Conservation (phyloP, 1,284 basidiomycete species). For the Termitomyces sp. region DNA sequence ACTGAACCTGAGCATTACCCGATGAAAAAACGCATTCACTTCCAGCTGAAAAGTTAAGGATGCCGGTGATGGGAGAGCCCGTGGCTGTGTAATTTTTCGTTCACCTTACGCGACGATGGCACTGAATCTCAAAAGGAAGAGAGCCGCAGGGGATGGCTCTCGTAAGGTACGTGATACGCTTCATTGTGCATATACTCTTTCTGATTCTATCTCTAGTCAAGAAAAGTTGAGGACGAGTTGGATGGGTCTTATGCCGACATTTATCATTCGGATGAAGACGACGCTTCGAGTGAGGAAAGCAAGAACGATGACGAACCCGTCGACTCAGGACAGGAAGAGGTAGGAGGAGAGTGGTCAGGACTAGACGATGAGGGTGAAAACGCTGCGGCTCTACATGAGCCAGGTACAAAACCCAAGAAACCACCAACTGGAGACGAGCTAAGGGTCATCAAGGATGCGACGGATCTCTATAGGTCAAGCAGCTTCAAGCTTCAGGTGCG, state of each 20-base stretch:
- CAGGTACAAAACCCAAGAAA: conserved; percentile 33
- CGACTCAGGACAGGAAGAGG: conserved; percentile 14
- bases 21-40: neutral
- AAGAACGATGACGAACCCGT: conserved; percentile 9
- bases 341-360: conserved; percentile 29
- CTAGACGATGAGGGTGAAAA: conserved; percentile 15
- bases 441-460: conserved; percentile 69
- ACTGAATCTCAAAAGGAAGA: conserved; percentile 27
- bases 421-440: conserved; percentile 72
- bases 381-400: conserved; percentile 9
- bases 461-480: conserved; percentile 76
- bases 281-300: conserved; percentile 4
- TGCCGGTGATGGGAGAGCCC: conserved; percentile 8
- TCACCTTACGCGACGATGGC: conserved; percentile 18
- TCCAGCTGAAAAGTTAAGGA: neutral
- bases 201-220: conserved; percentile 15
- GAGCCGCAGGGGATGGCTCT: conserved; percentile 16
- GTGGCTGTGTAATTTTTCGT: conserved; percentile 32
- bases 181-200: neutral
- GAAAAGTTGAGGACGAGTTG: conserved; percentile 20
- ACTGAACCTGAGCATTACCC: conserved; percentile 1
- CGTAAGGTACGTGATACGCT: conserved; percentile 23
- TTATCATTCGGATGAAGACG: conserved; percentile 12
- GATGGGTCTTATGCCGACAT: conserved; percentile 5
- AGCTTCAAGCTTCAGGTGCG: conserved; percentile 81